Conservation (phyloP, 202 grass and related monocot genomes). For the Zoysia matrella region DNA sequence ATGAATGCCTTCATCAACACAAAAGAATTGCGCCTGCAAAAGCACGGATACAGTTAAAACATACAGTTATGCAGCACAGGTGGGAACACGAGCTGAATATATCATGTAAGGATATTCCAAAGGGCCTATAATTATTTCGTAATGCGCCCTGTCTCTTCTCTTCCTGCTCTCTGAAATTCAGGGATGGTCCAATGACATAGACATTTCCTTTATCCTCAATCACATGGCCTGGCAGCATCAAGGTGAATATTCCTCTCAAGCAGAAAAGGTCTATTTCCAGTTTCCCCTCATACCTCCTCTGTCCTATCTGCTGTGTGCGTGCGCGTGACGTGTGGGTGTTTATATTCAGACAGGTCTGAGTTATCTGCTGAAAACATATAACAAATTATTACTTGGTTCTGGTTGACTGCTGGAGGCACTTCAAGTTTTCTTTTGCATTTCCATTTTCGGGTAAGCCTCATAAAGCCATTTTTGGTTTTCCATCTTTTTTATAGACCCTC, state of each 20-base stretch:
- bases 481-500: not conserved
- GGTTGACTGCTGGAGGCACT: slow-evolving; percentile 8
- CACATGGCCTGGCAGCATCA: slow-evolving; percentile 41
- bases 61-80: too few species aligned
- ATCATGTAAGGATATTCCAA: slow-evolving; percentile 33
- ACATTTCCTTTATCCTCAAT: slow-evolving; percentile 43
- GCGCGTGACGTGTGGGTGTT: not conserved
- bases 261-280: not conserved
- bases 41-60: too few species aligned
- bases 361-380: slow-evolving; percentile 9
- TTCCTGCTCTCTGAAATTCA: slow-evolving; percentile 50
- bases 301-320: not conserved
- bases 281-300: not conserved
- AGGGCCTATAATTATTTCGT: slow-evolving; percentile 59
- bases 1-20: too few species aligned
- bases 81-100: too few species aligned
- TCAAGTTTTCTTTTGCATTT: not conserved
- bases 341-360: slow-evolving; percentile 11
- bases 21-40: too few species aligned
- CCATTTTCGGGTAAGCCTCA: slow-evolving; percentile 18
- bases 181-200: slow-evolving; percentile 50
- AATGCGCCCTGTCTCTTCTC: slow-evolving; percentile 40
- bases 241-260: slow-evolving; percentile 42
- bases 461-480: slow-evolving; percentile 1
- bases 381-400: not conserved